Evolutionary conservation across 805 yeast species (phyloP).

Genomic region (Helenozyma rhizophorensis): DNA sequence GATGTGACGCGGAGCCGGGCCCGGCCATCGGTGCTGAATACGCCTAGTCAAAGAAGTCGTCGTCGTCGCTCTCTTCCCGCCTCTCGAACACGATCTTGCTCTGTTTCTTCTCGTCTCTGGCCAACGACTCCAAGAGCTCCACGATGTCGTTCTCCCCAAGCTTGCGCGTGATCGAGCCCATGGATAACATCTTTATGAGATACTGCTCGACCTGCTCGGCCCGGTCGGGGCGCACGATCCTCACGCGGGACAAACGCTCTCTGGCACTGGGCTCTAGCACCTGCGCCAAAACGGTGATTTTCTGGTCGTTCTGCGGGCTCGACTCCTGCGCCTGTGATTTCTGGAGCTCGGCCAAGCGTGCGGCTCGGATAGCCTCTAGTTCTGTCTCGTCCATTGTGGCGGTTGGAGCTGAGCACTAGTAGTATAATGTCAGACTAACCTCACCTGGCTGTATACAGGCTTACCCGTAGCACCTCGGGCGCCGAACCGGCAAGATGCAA

Average conservation of each 20-base stretch:
- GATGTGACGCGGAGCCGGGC: too few species aligned
- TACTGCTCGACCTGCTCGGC: constrained; percentile 86
- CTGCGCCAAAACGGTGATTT: constrained; percentile 51
- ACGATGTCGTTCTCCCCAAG: constrained; percentile 81
- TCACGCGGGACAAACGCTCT: constrained; percentile 80
- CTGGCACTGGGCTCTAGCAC: constrained; percentile 79
- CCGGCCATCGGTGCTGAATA: too few species aligned
- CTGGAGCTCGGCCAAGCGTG: constrained; percentile 84
- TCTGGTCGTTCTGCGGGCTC: constrained; percentile 30
- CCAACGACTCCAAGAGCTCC: constrained; percentile 74
- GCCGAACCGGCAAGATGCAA: too few species aligned
- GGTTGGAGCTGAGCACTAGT: not conserved
- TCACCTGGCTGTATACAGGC: too few species aligned
- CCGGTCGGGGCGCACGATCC: constrained; percentile 87
- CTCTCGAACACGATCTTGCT: constrained; percentile 63
- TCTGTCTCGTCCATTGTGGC: constrained; percentile 76
- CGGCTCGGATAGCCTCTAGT: constrained; percentile 84
- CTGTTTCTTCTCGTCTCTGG: constrained; percentile 63
- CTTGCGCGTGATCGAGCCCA: constrained; percentile 73
- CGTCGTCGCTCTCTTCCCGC: constrained; percentile 29
- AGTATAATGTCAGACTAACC: too few species aligned
- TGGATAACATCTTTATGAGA: constrained; percentile 62
- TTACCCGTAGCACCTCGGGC: too few species aligned
- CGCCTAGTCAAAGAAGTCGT: constrained; percentile 28
- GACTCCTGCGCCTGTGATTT: constrained; percentile 39